These are phyloP conservation scores for Calonectria henricotiae DNA, from an alignment of 2,329 filamentous ascomycete genomes.

Conservation along the genomic window DNA sequence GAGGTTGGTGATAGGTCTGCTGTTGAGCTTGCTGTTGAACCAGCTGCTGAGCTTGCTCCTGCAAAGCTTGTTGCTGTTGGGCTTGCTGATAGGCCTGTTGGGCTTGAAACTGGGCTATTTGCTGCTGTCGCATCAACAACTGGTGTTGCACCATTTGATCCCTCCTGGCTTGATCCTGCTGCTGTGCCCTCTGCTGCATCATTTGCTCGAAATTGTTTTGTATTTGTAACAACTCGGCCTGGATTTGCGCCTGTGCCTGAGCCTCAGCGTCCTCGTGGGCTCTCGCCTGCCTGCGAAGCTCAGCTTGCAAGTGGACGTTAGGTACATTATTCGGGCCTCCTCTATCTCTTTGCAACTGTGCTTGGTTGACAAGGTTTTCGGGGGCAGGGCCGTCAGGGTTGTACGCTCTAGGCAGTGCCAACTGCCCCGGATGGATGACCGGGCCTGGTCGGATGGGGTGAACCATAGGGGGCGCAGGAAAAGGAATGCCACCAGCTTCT, in stretches of 20 bases:
- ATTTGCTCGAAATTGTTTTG: constrained; percentile 18
- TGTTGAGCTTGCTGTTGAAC: neutral
- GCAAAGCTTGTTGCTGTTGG: constrained; percentile 21
- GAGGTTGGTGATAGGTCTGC: neutral
- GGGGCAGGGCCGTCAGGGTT: neutral
- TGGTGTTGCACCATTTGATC: constrained; percentile 3
- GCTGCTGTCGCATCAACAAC: neutral
- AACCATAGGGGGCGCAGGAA: neutral
- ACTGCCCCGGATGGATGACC: neutral
- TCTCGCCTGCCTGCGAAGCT: neutral
- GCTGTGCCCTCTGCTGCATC: constrained; percentile 17
- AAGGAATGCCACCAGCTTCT: neutral
- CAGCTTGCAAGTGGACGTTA: neutral
- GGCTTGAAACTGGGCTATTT: constrained; percentile 2
- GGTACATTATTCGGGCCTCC: neutral
- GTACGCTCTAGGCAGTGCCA: neutral
- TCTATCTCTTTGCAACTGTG: neutral
- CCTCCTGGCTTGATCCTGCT: neutral
- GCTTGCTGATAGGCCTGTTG: neutral
- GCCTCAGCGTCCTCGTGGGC: neutral
- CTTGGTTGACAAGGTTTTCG: neutral
- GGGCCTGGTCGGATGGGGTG: neutral
- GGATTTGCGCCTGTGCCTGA: constrained; percentile 12
- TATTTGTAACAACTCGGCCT: constrained; percentile 13
- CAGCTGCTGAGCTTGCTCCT: neutral